Conservation (phyloP, 2,329 filamentous ascomycete species). For the Capronia epimyces region DNA sequence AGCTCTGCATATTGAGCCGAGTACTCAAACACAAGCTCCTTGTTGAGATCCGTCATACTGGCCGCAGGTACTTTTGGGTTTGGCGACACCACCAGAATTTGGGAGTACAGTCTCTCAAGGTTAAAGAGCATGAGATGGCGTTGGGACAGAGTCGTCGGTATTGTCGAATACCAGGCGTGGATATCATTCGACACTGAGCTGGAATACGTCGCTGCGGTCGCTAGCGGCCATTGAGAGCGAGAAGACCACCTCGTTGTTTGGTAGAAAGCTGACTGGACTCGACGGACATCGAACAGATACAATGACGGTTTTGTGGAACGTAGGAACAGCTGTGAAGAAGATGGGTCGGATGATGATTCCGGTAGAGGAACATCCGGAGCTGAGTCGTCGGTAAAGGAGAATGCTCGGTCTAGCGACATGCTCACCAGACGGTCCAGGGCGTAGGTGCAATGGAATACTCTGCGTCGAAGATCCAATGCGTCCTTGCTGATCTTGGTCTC, state of each 20-base stretch:
- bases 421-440: slow-evolving; percentile 82
- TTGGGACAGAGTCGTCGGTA: slow-evolving; percentile 60
- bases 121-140: slow-evolving; percentile 73
- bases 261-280: slow-evolving; percentile 82
- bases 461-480: slow-evolving; percentile 69
- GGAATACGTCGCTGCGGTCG: slow-evolving; percentile 54
- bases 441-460: slow-evolving; percentile 87
- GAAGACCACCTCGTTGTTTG: slow-evolving; percentile 62
- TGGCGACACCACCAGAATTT: slow-evolving; percentile 80
- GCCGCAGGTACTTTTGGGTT: slow-evolving; percentile 60
- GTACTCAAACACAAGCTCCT: slow-evolving; percentile 78
- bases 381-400: slow-evolving; percentile 89
- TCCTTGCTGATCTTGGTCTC: slow-evolving; percentile 62
- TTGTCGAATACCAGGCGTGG: slow-evolving; percentile 69
- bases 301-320: slow-evolving; percentile 64
- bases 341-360: slow-evolving; percentile 34
- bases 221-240: slow-evolving; percentile 63
- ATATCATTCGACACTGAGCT: slow-evolving; percentile 53
- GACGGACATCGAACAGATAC: slow-evolving; percentile 75
- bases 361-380: slow-evolving; percentile 70
- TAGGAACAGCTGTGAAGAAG: slow-evolving; percentile 42
- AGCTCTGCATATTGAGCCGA: slow-evolving; percentile 74
- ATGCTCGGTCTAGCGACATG: slow-evolving; percentile 78
- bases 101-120: slow-evolving; percentile 83
- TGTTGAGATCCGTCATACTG: slow-evolving; percentile 67